These are phyloP conservation scores for Rugonectria rugulosa DNA, from an alignment of 2,329 filamentous ascomycete species.

Conservation along the genomic window DNA sequence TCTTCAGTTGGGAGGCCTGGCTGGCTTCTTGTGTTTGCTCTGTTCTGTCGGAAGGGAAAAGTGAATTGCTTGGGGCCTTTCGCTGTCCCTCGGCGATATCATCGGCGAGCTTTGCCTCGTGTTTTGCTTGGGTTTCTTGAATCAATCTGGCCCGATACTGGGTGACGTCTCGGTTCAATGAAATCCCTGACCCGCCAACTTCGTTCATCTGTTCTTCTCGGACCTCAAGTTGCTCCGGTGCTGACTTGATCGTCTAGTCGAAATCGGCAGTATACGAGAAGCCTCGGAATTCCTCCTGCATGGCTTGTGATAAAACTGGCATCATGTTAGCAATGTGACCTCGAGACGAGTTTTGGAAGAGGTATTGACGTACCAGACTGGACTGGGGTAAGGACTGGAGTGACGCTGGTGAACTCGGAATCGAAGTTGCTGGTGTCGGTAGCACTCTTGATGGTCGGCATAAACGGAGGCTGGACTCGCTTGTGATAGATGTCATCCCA, in stretches of 20 bases:
- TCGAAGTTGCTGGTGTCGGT: conserved; percentile 99
- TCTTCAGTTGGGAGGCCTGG: no score
- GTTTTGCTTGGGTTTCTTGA: no score
- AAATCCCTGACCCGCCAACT: not conserved
- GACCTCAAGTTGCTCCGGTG: not conserved
- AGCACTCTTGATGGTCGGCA: conserved; percentile 86
- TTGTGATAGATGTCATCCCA: conserved; percentile 99
- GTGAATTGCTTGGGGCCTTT: no score
- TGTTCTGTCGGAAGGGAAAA: no score
- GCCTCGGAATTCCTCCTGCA: conserved; percentile 99
- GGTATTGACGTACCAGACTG: conserved; percentile 81
- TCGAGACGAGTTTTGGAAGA: not conserved
- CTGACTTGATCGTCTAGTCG: conserved; percentile 57
- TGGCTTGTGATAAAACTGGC: conserved; percentile 91
- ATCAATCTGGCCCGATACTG: no score
- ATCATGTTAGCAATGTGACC: conserved; percentile 35
- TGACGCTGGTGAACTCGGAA: conserved; percentile 97
- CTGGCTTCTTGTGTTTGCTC: not conserved
- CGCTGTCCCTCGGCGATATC: no score
- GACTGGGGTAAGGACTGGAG: conserved; percentile 94
- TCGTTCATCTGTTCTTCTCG: not conserved
- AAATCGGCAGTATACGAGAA: conserved; percentile 98
- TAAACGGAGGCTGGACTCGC: conserved; percentile 85
- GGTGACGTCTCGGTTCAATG: no score
- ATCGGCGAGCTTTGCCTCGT: no score